phyloP scores from a whole-genome alignment of 2,329 filamentous ascomycete genomes.

The Monilinia fructigena region DNA sequence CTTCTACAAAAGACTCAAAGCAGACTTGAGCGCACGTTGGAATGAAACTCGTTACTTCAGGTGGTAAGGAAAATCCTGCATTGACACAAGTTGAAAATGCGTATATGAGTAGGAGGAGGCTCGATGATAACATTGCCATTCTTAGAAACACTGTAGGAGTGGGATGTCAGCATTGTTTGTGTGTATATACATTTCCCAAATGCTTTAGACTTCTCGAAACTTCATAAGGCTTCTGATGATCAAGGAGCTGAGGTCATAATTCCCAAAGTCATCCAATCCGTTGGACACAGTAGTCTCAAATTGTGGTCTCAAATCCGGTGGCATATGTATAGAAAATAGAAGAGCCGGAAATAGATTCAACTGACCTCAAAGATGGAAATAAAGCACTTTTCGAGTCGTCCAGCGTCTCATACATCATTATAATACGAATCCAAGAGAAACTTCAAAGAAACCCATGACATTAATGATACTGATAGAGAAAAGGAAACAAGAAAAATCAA shows the following conservation, averaged over 20 bases:
- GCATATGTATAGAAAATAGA: constrained; percentile 13
- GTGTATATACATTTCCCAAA: constrained; percentile 18
- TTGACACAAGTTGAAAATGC: constrained; percentile 30
- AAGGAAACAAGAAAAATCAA: constrained; percentile 32
- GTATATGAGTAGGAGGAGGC: constrained; percentile 37
- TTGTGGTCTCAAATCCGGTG: constrained; percentile 19
- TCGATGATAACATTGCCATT: constrained; percentile 39
- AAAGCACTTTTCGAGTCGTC: constrained; percentile 36
- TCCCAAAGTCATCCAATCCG: constrained; percentile 14
- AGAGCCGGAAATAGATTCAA: constrained; percentile 22
- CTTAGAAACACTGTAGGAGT: constrained; percentile 31
- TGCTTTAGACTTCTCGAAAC: constrained; percentile 2
- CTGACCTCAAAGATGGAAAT: constrained; percentile 37
- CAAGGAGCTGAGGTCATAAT: constrained; percentile 20
- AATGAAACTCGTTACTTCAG: constrained; percentile 38
- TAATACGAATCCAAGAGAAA: constrained; percentile 31
- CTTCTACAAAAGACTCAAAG: constrained; percentile 60
- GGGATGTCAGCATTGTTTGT: constrained; percentile 30
- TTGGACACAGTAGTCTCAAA: constrained; percentile 10
- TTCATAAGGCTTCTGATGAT: constrained; percentile 10
- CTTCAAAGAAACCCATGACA: constrained; percentile 24
- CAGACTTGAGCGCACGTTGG: constrained; percentile 57
- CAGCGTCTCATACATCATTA: constrained; percentile 42
- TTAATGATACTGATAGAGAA: constrained; percentile 29
- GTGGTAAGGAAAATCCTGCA: constrained; percentile 30